These are phyloP conservation scores for Mychonastes homosphaera DNA, from an alignment of 139 green algal genomes.

Conservation along the genomic window DNA sequence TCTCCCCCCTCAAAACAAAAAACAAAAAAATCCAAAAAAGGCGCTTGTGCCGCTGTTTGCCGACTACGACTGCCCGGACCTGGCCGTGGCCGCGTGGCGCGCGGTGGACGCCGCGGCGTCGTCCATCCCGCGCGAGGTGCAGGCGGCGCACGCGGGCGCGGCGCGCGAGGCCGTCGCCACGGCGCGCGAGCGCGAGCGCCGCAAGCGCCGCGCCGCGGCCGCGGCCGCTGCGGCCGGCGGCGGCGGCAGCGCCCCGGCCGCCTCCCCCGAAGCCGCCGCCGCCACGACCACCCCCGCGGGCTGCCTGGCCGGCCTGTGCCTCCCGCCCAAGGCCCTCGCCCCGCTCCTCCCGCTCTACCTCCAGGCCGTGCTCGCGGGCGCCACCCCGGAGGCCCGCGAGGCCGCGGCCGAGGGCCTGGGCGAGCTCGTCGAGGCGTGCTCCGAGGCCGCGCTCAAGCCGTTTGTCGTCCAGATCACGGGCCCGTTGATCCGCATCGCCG, in stretches of 20 bases:
- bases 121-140: slow-evolving; percentile 76
- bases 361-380: slow-evolving; percentile 69
- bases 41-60: slow-evolving; percentile 48
- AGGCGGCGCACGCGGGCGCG: slow-evolving; percentile 52
- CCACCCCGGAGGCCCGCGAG: slow-evolving; percentile 70
- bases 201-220: slow-evolving; percentile 51
- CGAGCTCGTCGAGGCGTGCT: slow-evolving; percentile 76
- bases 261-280: no score
- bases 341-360: slow-evolving; percentile 91
- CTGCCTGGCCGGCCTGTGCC: slow-evolving; percentile 80
- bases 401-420: slow-evolving; percentile 78
- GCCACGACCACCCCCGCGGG: slow-evolving; percentile 28
- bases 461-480: slow-evolving; percentile 88
- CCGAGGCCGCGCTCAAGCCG: slow-evolving; percentile 64
- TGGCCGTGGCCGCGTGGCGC: slow-evolving; percentile 52
- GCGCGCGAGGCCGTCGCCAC: slow-evolving; percentile 52
- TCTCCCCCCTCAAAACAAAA: no score
- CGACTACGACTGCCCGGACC: slow-evolving; percentile 40
- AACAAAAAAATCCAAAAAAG: no score
- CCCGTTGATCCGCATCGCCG: slow-evolving; percentile 94
- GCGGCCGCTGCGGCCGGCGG: slow-evolving; percentile 9
- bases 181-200: slow-evolving; percentile 64
- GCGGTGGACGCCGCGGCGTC: slow-evolving; percentile 58
- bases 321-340: slow-evolving; percentile 69
- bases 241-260: background rate